A percentile compares a stretch with the other conserved stretches of the same genome.
phyloP scores from a whole-genome alignment of 805 yeast species.

The Teunomyces stri region DNA sequence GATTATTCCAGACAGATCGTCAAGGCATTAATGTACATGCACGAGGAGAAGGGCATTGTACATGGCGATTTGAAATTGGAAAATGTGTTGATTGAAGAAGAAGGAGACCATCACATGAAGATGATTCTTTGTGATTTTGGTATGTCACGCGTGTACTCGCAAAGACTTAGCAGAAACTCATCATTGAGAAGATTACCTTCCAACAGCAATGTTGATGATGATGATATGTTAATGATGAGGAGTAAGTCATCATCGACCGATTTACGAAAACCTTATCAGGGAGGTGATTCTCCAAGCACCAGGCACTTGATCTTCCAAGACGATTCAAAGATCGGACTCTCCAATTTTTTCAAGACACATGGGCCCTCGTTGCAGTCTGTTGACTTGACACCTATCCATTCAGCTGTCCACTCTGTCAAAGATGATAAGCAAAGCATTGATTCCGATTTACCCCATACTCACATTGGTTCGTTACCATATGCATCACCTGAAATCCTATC shows the following conservation, averaged over 20 bases:
- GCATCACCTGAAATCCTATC: constrained; percentile 83
- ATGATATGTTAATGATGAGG: constrained; percentile 22
- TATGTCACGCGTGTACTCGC: constrained; percentile 50
- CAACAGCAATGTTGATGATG: constrained; percentile 9
- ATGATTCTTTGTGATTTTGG: constrained; percentile 87
- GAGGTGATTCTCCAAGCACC: constrained; percentile 26
- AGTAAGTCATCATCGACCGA: constrained; percentile 34
- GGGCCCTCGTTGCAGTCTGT: constrained; percentile 36
- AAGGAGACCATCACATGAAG: constrained; percentile 20
- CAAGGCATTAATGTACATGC: constrained; percentile 59
- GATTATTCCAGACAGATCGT: constrained; percentile 52
- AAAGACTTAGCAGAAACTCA: constrained; percentile 24
- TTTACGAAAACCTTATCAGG: constrained; percentile 32
- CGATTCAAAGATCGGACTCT: constrained; percentile 33
- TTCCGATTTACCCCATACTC: constrained; percentile 55
- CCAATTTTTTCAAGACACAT: constrained; percentile 22
- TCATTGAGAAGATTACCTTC: constrained; percentile 10
- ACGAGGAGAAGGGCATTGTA: constrained; percentile 52
- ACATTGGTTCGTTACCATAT: constrained; percentile 88
- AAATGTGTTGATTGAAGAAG: constrained; percentile 61
- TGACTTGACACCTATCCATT: constrained; percentile 28
- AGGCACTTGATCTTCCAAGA: constrained; percentile 21
- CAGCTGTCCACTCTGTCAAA: constrained; percentile 8
- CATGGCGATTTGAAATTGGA: constrained; percentile 86
- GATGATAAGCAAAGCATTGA: constrained; percentile 22